A percentile compares a stretch with the other conserved stretches of the same genome.
Evolutionary conservation across 768 basidiomycete species (phyloP).

Genomic region (Rhizopogon vulgaris): DNA sequence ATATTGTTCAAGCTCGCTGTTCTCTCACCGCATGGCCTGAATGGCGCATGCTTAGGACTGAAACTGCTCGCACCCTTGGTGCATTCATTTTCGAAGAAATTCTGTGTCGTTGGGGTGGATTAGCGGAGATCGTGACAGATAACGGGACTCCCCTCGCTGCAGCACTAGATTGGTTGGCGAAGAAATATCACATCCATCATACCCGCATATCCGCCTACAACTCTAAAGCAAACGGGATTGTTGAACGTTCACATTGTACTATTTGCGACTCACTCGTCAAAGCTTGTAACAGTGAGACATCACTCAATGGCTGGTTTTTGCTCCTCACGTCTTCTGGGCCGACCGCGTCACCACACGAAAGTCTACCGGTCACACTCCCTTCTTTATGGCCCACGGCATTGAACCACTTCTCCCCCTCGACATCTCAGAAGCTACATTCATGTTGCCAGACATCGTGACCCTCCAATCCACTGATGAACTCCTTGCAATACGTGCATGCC

Average conservation of each 20-base stretch:
- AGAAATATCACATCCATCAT: constrained; percentile 27
- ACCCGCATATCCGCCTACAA: constrained; percentile 37
- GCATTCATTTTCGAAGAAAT: background rate
- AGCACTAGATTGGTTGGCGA: constrained; percentile 11
- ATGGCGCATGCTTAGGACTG: too few relatives aligned
- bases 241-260: constrained; percentile 24
- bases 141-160: constrained; percentile 29
- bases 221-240: constrained; percentile 30
- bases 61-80: too few relatives aligned
- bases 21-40: background rate
- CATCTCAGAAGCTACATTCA: constrained; percentile 24
- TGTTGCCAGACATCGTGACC: constrained; percentile 18
- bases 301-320: constrained; percentile 20
- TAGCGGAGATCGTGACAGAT: constrained; percentile 34
- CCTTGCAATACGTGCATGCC: constrained; percentile 15
- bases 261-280: constrained; percentile 29
- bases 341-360: constrained; percentile 21
- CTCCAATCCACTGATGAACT: constrained; percentile 19
- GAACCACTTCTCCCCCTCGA: constrained; percentile 24
- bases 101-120: constrained; percentile 31
- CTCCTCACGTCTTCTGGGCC: constrained; percentile 18
- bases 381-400: constrained; percentile 15
- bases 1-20: background rate
- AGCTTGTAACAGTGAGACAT: constrained; percentile 23
- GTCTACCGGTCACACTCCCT: constrained; percentile 17